Base-by-base conservation (phyloP, 2,329 filamentous ascomycete genomes). In the Fusarium setosum region DNA sequence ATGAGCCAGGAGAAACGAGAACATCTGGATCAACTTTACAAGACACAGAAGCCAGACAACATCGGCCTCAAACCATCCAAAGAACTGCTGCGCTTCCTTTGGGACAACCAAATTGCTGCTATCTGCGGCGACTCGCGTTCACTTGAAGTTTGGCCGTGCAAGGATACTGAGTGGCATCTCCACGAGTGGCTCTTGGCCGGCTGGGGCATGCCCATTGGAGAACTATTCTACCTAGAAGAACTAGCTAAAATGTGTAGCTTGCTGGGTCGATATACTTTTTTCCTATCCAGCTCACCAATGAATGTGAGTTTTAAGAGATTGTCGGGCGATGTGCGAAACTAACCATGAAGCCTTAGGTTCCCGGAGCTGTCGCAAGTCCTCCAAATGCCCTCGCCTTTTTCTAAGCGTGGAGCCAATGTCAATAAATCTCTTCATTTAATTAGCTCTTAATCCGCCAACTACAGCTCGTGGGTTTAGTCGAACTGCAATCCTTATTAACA, bases 181-280 rank as follows among this genome's bases (percentile, higher is more conserved):
- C 58, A 83, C 61, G 81, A 83, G 52, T 81, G 81, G 65, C 72
- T 83, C 2, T 72, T 83, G n/a, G 79, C 80, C 2, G 81, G 80
- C 6, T 84, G 82, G 81, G 83, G 82, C 0, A 73, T 83, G 69
- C 81, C 78, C 0, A 75, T 80, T 41, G 72, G 74, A 51, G 77
- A 81, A 40, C 55, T 75, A 7, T 76, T 75, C 18, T 71, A 78
- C 21, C 61, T 76, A 13, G 74, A 77, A 47, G 70, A 69, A 17
- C 55, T 77, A 41, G 69, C 72, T 18, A 70, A 81, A 76, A 82
- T 75, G 1, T 88, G 88, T 74, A 85, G 84, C 56, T 79, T 81
- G 56, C 76, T 80, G 11, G 79, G 75, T 8, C 31, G 80, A n/a
- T 84, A 80, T 73, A 76, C 73, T 0, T 86, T 86, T 61, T 85